These are phyloP conservation scores for Fomitopsis pulvina DNA, from an alignment of 768 basidiomycete species.

Conservation along the genomic window DNA sequence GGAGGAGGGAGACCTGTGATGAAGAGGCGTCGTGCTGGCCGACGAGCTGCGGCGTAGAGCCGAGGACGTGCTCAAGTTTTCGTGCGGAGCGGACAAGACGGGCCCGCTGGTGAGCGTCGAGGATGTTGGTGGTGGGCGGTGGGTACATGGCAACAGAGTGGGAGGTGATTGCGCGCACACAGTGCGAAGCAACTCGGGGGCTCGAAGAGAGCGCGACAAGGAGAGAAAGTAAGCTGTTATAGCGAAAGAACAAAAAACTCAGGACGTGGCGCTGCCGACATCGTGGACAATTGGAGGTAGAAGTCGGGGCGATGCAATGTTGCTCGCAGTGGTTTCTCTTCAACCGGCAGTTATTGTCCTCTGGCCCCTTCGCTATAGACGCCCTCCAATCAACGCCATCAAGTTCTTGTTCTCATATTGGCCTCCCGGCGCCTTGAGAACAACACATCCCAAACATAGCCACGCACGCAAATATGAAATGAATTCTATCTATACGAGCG, in stretches of 20 bases:
- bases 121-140: constrained; percentile 57
- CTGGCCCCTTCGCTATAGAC: background rate
- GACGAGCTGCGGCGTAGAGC: constrained; percentile 49
- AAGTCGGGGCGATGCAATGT: background rate
- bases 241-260: background rate
- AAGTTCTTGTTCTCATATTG: too few species aligned
- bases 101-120: constrained; percentile 42
- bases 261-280: background rate
- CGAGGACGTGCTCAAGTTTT: constrained; percentile 53
- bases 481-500: too few species aligned
- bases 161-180: background rate
- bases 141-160: too few species aligned
- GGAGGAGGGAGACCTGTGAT: background rate
- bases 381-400: background rate
- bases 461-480: too few species aligned
- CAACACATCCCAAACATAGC: too few species aligned
- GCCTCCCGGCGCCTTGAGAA: too few species aligned
- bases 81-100: constrained; percentile 50
- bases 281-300: background rate
- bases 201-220: background rate
- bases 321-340: background rate
- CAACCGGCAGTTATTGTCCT: background rate
- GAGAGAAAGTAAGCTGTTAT: background rate
- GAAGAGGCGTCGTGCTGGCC: constrained; percentile 23
- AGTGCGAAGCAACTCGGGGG: background rate